phyloP scores from a whole-genome alignment of 495 filamentous ascomycete species.

The Viridothelium virens region DNA sequence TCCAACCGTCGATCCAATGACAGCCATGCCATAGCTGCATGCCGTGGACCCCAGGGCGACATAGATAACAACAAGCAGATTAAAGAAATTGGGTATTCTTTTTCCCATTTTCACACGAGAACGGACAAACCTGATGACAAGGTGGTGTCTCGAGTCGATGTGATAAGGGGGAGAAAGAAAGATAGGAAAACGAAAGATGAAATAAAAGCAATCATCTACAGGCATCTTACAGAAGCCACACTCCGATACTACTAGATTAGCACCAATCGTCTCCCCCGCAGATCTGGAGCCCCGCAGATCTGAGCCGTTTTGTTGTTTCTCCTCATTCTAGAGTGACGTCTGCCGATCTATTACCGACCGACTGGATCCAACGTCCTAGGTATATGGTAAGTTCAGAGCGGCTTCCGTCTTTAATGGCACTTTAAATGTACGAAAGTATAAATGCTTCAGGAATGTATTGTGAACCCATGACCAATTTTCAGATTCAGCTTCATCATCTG shows the following conservation, averaged over 20 bases:
- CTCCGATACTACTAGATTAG: not conserved
- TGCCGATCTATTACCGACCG: not conserved
- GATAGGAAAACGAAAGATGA: not conserved
- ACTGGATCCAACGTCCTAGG: not conserved
- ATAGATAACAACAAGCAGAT: conserved; percentile 31
- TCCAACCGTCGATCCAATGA: conserved; percentile 47
- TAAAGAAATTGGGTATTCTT: conserved; percentile 30
- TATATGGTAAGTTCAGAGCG: not conserved
- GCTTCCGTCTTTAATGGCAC: too few species aligned
- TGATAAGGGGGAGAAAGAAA: not conserved
- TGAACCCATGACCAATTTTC: too few species aligned
- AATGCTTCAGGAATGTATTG: too few species aligned
- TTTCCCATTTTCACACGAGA: conserved; percentile 19
- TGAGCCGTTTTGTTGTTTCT: not conserved
- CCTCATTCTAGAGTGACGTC: not conserved
- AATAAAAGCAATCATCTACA: not conserved
- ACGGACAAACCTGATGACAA: not conserved
- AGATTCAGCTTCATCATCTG: too few species aligned
- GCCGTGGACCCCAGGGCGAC: conserved; percentile 32
- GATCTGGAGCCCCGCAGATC: conserved; percentile 6
- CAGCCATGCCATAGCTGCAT: conserved; percentile 44
- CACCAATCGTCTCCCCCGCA: conserved; percentile 10
- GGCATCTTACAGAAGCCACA: not conserved
- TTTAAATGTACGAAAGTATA: too few species aligned
- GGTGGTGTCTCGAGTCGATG: too few species aligned